A percentile compares a stretch with the other conserved stretches of the same genome.
Evolutionary conservation across 768 basidiomycete genomes (phyloP).

Genomic region (Boletales sp.): DNA sequence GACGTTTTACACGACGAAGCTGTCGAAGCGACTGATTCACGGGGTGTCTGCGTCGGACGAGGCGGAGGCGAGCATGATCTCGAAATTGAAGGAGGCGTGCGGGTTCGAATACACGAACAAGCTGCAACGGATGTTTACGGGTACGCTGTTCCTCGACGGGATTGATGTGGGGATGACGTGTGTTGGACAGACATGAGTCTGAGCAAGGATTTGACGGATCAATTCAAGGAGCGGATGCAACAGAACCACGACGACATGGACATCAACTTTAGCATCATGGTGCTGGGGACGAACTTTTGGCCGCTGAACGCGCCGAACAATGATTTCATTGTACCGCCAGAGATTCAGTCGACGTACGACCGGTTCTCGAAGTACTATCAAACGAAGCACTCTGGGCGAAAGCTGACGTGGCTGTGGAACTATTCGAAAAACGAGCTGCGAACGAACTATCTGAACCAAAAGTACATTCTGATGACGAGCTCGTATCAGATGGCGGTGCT

Average conservation of each 20-base stretch:
- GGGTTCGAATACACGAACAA: slow-evolving; percentile 98
- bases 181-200: slow-evolving; percentile 80
- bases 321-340: slow-evolving; percentile 85
- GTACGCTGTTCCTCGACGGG: slow-evolving; percentile 37
- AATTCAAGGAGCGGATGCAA: slow-evolving; percentile 92
- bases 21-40: slow-evolving; percentile 90
- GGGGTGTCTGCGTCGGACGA: slow-evolving; percentile 92
- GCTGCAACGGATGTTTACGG: slow-evolving; percentile 94
- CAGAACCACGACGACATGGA: slow-evolving; percentile 82
- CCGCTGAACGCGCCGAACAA: slow-evolving; percentile 79
- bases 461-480: slow-evolving; percentile 94
- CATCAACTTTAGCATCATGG: slow-evolving; percentile 90
- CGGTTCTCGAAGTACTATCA: slow-evolving; percentile 93
- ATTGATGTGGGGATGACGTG: neutral
- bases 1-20: slow-evolving; percentile 92
- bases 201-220: slow-evolving; percentile 92
- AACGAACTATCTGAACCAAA: slow-evolving; percentile 89
- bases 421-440: slow-evolving; percentile 95
- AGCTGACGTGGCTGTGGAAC: slow-evolving; percentile 98
- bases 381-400: slow-evolving; percentile 89
- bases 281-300: slow-evolving; percentile 96
- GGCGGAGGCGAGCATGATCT: slow-evolving; percentile 96
- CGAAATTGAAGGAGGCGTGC: slow-evolving; percentile 93
- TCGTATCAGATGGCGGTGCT: slow-evolving; percentile 95
- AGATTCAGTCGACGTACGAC: slow-evolving; percentile 84